These are phyloP conservation scores for Diaporthe amygdali DNA, from an alignment of 2,329 filamentous ascomycete species.

Conservation along the genomic window DNA sequence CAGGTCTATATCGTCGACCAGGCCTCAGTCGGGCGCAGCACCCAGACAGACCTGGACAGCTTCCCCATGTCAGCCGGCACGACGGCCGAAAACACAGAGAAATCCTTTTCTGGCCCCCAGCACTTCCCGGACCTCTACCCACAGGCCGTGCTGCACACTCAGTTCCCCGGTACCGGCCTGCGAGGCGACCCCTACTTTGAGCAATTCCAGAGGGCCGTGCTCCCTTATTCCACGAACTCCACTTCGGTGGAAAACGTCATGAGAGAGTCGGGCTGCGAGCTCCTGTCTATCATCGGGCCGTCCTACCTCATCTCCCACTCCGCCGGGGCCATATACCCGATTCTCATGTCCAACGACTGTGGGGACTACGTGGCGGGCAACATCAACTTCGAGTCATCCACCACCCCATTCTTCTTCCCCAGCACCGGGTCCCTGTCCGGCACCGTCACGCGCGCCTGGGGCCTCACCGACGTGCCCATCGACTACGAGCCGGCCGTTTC, in stretches of 20 bases:
- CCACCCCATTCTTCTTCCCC: conserved; percentile 34
- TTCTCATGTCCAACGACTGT: conserved; percentile 33
- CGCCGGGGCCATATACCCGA: conserved; percentile 31
- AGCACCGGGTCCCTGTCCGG: conserved; percentile 19
- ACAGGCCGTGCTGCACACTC: conserved; percentile 38
- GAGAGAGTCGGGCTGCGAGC: conserved; percentile 31
- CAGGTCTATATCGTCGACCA: conserved; percentile 47
- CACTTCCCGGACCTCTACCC: conserved; percentile 34
- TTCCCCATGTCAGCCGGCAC: conserved; percentile 32
- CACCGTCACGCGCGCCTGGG: conserved; percentile 26
- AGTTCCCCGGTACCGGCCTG: conserved; percentile 38
- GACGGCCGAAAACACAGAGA: conserved; percentile 32
- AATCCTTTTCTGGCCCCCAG: conserved; percentile 34
- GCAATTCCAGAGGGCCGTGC: conserved; percentile 48
- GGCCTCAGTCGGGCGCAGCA: conserved; percentile 39
- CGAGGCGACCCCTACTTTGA: conserved; percentile 52
- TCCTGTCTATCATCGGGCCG: conserved; percentile 31
- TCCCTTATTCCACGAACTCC: conserved; percentile 38
- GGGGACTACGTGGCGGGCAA: conserved; percentile 34
- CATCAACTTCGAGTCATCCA: conserved; percentile 38
- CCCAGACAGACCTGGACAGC: conserved; percentile 33
- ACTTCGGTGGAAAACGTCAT: conserved; percentile 29
- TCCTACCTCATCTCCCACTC: conserved; percentile 38
- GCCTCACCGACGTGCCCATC: conserved; percentile 35
- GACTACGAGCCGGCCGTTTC: conserved; percentile 35